Conservation (phyloP, 352 stramenopile genomes). For the Poterioochromonas sp. region DNA sequence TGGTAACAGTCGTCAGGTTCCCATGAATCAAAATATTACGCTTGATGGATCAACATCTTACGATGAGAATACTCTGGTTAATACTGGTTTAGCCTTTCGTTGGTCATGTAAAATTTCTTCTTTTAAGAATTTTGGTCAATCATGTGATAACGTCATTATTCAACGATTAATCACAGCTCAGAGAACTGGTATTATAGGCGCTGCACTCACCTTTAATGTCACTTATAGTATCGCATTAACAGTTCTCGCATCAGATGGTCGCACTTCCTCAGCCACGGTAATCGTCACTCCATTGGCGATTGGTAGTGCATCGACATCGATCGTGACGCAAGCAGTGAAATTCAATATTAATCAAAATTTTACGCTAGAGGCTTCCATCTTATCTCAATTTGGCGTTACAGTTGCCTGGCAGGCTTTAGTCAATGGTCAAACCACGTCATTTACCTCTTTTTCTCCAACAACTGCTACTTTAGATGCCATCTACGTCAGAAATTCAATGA, state of each 20-base stretch:
- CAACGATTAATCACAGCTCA: too few species aligned
- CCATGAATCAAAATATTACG: background rate
- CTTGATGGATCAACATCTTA: background rate
- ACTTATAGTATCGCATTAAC: background rate
- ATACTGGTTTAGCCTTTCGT: background rate
- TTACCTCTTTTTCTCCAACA: background rate
- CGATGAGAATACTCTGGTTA: background rate
- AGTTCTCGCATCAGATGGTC: background rate
- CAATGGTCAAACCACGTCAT: background rate
- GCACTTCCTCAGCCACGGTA: background rate
- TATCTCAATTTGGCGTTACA: background rate
- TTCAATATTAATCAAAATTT: slow-evolving; percentile 4
- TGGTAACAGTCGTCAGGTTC: background rate
- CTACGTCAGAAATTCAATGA: background rate
- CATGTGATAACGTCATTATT: too few species aligned
- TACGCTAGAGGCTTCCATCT: background rate
- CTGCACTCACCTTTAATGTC: background rate
- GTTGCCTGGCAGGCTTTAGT: background rate
- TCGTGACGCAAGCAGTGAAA: background rate
- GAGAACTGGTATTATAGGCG: too few species aligned
- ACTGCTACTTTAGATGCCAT: background rate
- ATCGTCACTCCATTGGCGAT: background rate
- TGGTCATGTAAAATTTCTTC: background rate
- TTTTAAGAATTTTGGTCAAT: background rate
- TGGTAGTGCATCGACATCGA: background rate